phyloP scores from a whole-genome alignment of 2,329 filamentous ascomycete genomes.

The Hortaea sp. region DNA sequence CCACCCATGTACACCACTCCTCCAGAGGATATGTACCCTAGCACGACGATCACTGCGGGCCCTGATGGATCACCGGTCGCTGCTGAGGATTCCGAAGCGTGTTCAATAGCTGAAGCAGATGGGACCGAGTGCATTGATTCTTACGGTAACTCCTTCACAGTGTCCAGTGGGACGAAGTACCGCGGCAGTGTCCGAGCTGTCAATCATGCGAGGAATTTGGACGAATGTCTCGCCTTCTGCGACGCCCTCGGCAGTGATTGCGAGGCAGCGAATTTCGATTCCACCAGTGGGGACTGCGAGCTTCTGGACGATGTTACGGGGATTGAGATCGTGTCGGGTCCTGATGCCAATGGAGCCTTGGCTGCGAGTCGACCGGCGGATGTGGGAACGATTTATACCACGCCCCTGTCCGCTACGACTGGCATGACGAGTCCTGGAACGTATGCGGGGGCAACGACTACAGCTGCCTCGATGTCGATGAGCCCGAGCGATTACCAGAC shows the following conservation, averaged over 20 bases:
- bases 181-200: background rate
- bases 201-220: background rate
- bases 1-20: slow-evolving; percentile 2
- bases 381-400: background rate
- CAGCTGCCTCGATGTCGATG: background rate
- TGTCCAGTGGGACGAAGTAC: background rate
- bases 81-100: background rate
- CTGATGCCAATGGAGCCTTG: background rate
- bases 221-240: background rate
- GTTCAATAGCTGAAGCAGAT: background rate
- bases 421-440: background rate
- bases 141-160: background rate
- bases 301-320: background rate
- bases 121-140: slow-evolving; percentile 1
- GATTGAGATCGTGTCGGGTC: background rate
- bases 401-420: background rate
- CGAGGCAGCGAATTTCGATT: background rate
- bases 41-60: background rate
- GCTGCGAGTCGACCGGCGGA: background rate
- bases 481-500: background rate
- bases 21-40: background rate
- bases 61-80: background rate
- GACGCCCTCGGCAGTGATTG: background rate
- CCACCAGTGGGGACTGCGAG: background rate
- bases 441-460: background rate